Percentiles rank a stretch among this genome's conserved stretches.
Evolutionary conservation across 2,329 filamentous ascomycete species (phyloP).

Genomic region (Trichoderma polysporum): DNA sequence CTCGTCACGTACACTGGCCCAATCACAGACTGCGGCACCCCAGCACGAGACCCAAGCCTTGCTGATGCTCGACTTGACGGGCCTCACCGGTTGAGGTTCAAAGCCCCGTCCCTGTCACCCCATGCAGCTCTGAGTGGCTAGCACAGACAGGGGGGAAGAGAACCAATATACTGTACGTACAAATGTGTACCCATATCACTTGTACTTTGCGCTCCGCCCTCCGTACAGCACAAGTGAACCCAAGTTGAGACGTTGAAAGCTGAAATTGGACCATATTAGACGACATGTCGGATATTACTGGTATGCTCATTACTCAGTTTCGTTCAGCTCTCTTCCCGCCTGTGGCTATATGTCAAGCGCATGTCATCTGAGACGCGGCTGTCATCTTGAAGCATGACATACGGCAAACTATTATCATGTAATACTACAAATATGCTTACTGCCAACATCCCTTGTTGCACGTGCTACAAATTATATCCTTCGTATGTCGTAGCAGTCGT

Average conservation of each 20-base stretch:
- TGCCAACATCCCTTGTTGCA: not conserved
- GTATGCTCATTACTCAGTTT: not conserved
- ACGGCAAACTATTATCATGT: not conserved
- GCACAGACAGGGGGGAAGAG: not conserved
- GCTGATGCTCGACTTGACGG: conserved; percentile 10
- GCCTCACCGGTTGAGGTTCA: conserved; percentile 20
- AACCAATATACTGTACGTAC: conserved; percentile 2
- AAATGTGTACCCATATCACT: not conserved
- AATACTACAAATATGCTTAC: not conserved
- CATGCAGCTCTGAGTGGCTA: not conserved
- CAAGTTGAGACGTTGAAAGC: not conserved
- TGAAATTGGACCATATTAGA: not conserved
- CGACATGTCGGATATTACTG: conserved; percentile 9
- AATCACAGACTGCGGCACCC: conserved; percentile 10
- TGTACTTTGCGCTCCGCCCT: conserved; percentile 2
- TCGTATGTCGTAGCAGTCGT: not conserved
- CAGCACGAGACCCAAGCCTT: conserved; percentile 18
- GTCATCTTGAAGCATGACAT: conserved; percentile 10
- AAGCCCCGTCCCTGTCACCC: conserved; percentile 18
- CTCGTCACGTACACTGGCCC: not conserved
- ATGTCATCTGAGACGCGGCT: not conserved
- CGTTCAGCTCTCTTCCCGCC: conserved; percentile 6
- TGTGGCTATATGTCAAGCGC: not conserved
- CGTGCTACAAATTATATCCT: conserved; percentile 3
- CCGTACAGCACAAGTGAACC: not conserved